Evolutionary conservation across 2,329 filamentous ascomycete genomes (phyloP).

Genomic region (Aurifilum marmelostoma): DNA sequence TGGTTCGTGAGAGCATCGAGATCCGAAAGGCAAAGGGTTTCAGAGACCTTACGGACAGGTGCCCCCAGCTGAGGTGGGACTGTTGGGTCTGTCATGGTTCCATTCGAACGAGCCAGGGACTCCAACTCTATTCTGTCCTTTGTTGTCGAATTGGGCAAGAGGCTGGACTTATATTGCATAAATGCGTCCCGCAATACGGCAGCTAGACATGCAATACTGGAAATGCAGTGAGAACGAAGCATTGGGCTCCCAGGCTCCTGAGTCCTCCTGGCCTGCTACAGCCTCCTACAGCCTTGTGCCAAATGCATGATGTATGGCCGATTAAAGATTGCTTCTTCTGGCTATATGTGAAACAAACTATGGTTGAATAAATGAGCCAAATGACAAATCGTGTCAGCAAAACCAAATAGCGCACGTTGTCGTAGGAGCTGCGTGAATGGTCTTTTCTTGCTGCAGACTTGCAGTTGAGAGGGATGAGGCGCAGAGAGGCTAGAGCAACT

Average conservation of each 20-base stretch:
- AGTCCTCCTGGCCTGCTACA: background rate
- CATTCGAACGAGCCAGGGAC: background rate
- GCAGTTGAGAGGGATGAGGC: background rate
- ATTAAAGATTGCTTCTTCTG: background rate
- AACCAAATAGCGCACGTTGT: constrained; percentile 12
- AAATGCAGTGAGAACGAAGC: background rate
- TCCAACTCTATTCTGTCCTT: background rate
- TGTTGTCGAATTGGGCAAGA: background rate
- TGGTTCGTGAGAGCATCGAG: background rate
- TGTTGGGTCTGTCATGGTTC: background rate
- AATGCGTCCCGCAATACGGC: background rate
- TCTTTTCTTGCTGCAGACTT: background rate
- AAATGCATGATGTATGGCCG: background rate
- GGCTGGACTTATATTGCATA: background rate
- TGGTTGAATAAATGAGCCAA: background rate
- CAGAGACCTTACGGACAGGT: background rate
- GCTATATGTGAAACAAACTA: background rate
- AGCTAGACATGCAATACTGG: background rate
- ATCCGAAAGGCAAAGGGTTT: background rate
- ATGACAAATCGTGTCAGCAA: constrained; percentile 1
- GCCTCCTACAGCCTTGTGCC: background rate
- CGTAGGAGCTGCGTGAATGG: background rate
- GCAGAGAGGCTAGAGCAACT: background rate
- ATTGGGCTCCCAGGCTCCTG: background rate
- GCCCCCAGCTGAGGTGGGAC: background rate